Evolutionary conservation across 352 stramenopile genomes (phyloP).

Genomic region (Globisporangium iwayamae): DNA sequence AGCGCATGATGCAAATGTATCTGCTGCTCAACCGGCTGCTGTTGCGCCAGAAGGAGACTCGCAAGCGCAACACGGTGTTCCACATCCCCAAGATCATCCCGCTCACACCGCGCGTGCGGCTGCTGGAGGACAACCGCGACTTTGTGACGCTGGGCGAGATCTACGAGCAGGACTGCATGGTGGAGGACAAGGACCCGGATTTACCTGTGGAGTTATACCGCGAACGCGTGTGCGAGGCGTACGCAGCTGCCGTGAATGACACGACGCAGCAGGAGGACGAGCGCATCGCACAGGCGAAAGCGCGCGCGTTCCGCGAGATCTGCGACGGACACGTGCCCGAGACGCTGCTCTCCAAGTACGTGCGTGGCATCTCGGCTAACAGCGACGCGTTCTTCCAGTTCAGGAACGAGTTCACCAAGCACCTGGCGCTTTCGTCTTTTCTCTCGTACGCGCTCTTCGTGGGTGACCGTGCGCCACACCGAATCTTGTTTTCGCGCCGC

Average conservation of each 20-base stretch:
- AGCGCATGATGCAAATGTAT: conserved; percentile 94
- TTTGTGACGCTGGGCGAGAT: conserved; percentile 87
- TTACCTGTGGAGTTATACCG: conserved; percentile 79
- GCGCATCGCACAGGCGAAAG: conserved; percentile 57
- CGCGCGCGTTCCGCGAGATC: conserved; percentile 73
- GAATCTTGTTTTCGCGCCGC: conserved; percentile 75
- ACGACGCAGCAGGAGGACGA: conserved; percentile 58
- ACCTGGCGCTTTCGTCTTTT: conserved; percentile 81
- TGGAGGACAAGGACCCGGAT: conserved; percentile 69
- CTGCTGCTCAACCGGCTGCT: conserved; percentile 86
- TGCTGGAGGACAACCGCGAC: conserved; percentile 84
- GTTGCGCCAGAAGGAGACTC: conserved; percentile 83
- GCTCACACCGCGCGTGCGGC: conserved; percentile 86
- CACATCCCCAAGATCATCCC: conserved; percentile 91
- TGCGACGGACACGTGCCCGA: conserved; percentile 78
- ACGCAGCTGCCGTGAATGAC: conserved; percentile 32
- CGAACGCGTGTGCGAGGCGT: conserved; percentile 68
- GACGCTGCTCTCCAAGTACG: conserved; percentile 81
- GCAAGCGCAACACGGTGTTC: conserved; percentile 86
- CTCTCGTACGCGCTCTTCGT: conserved; percentile 85
- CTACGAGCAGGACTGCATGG: conserved; percentile 76
- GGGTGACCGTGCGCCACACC: conserved; percentile 79
- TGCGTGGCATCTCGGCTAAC: conserved; percentile 68
- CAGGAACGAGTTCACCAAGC: conserved; percentile 83
- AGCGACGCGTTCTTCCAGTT: conserved; percentile 86